These are phyloP conservation scores for Tilletiopsis washingtonensis DNA, from an alignment of 1,284 basidiomycete species.

Conservation along the genomic window DNA sequence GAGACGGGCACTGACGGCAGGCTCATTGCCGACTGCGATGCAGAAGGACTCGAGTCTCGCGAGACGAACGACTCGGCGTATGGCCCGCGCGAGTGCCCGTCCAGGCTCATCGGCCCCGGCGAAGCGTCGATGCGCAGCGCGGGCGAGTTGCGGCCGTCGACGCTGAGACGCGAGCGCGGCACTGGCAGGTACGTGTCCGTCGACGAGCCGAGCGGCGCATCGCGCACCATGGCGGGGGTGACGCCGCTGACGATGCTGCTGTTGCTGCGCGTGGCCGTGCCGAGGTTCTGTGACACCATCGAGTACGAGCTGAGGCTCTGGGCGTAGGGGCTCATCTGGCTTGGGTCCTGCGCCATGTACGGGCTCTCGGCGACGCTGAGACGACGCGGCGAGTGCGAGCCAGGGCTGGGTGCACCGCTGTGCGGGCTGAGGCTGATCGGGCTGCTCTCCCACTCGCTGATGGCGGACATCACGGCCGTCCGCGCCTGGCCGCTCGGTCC, in stretches of 20 bases:
- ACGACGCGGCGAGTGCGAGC: background rate
- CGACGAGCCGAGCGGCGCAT: slow-evolving; percentile 33
- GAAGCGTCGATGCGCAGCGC: background rate
- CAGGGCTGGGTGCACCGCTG: background rate
- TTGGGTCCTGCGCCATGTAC: no score
- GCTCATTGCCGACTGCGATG: slow-evolving; percentile 14
- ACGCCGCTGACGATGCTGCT: slow-evolving; percentile 8
- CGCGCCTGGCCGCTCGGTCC: slow-evolving; percentile 10
- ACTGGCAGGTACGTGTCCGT: slow-evolving; percentile 19
- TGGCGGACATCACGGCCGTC: slow-evolving; percentile 34
- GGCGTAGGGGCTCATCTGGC: background rate
- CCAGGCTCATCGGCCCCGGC: background rate
- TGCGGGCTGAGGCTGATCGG: background rate
- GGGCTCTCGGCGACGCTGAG: no score
- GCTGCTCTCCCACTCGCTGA: slow-evolving; percentile 38
- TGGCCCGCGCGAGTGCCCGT: background rate
- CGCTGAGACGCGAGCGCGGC: slow-evolving; percentile 16
- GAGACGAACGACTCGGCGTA: background rate
- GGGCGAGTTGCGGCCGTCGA: background rate
- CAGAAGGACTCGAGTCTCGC: slow-evolving; percentile 16
- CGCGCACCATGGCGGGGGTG: slow-evolving; percentile 28
- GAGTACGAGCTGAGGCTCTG: background rate
- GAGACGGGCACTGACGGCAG: slow-evolving; percentile 9
- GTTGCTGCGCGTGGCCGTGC: slow-evolving; percentile 3
- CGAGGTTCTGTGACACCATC: no score